Evolutionary conservation across 495 filamentous ascomycete genomes (phyloP), one percentile per base, ranked within the genome.

Genomic region (Staphylotrichum tortipilum): DNA sequence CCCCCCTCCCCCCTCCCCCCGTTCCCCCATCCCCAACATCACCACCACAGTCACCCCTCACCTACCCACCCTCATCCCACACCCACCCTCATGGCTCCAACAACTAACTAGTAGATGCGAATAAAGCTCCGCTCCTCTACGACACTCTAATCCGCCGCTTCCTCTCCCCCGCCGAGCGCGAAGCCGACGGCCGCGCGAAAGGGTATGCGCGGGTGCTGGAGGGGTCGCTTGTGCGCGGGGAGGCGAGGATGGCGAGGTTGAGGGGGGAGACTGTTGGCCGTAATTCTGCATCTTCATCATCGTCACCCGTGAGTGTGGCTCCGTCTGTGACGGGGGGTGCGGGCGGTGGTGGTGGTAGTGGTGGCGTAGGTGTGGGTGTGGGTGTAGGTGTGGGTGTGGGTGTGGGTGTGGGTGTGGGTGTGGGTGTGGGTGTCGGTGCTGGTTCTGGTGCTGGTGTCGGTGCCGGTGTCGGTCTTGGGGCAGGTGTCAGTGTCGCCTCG

Each of bases 91-190:
- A n/a, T n/a, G n/a, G n/a, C n/a, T n/a, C n/a, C n/a, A 28, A 28
- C 26, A 28, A 28, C 26, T 7, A 2, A 42, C 68, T n/a, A n/a
- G n/a, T n/a, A n/a, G n/a, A n/a, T n/a, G n/a, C n/a, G n/a, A n/a
- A n/a, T n/a, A n/a, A n/a, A 85, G 86, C 89, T 64, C 86, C 87
- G 0, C 70, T 90, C 19, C 75, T 89, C 36, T 89, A 94, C 69
- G 86, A 91, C 61, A 78, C 79, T 46, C 72, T 89, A 12, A 79
- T 94, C 57, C 81, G 85, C 37, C 83, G 82, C 52, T 90, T 89
- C 65, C 86, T 88, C 45, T 80, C 80, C 3, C 62, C 83, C 12
- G 72, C 75, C 12, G 87, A 94, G 68, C 75, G 86, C 44, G 83
- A 88, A 63, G 76, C 72, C 12, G 83, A 88, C 51, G 85, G 82